Percentiles rank a stretch among this genome's conserved stretches.
phyloP scores from a whole-genome alignment of 2,329 filamentous ascomycete genomes.

The Sclerotinia nivalis region DNA sequence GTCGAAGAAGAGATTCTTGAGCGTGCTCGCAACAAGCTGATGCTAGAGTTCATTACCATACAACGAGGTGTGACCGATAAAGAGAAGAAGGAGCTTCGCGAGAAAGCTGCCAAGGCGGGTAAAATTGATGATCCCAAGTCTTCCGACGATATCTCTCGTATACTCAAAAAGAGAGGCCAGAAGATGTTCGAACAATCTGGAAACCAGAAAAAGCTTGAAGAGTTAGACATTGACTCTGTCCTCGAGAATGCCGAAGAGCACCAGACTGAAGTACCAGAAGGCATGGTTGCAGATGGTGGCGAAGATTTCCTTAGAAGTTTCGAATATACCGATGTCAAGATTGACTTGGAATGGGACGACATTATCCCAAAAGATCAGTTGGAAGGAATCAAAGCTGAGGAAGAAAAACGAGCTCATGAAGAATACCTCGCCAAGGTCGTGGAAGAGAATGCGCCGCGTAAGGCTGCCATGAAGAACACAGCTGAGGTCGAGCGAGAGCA shows the following conservation, averaged over 20 bases:
- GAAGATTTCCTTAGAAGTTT: constrained; percentile 90
- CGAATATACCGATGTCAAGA: constrained; percentile 96
- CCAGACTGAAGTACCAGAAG: constrained; percentile 91
- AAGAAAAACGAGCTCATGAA: constrained; percentile 80
- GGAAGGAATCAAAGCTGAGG: constrained; percentile 84
- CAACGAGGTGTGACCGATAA: constrained; percentile 96
- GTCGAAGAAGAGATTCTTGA: constrained; percentile 98
- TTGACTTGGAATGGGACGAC: constrained; percentile 96
- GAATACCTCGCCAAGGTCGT: constrained; percentile 79
- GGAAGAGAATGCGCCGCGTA: constrained; percentile 82
- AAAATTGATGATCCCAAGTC: constrained; percentile 81
- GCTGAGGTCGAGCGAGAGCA: constrained; percentile 64
- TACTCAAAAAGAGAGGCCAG: constrained; percentile 96
- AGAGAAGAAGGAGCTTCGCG: constrained; percentile 72
- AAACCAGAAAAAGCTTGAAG: constrained; percentile 94
- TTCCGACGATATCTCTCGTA: constrained; percentile 91
- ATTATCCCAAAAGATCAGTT: constrained; percentile 95
- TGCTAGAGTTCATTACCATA: constrained; percentile 96
- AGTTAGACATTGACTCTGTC: constrained; percentile 96
- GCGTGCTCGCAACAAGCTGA: constrained; percentile 92
- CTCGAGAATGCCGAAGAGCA: constrained; percentile 96
- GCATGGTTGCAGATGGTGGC: constrained; percentile 92
- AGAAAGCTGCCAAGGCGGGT: constrained; percentile 77
- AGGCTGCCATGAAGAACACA: constrained; percentile 59
- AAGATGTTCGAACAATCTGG: constrained; percentile 98